Percentiles rank a stretch among this genome's conserved stretches.
phyloP scores from a whole-genome alignment of 129 eudicot species.

The Centella asiatica region DNA sequence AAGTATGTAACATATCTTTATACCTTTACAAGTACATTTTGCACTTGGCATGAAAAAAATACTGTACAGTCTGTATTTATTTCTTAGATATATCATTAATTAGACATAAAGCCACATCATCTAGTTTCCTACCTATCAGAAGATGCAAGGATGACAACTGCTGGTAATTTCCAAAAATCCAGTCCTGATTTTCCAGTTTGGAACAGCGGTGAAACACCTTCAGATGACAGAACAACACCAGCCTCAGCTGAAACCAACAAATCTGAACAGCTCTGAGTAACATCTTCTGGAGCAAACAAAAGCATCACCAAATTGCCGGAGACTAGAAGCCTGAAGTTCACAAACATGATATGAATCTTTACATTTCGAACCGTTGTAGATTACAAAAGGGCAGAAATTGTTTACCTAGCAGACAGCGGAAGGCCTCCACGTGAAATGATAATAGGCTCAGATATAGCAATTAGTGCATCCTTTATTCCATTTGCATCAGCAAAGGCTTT shows the following conservation, averaged over 20 bases:
- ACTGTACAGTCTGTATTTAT: background rate
- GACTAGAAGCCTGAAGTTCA: constrained; percentile 22
- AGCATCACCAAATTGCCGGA: constrained; percentile 19
- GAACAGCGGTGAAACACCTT: constrained; percentile 26
- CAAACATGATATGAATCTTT: constrained; percentile 1
- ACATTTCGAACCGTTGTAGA: background rate
- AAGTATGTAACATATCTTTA: too few species aligned
- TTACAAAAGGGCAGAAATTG: background rate
- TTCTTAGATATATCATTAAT: background rate
- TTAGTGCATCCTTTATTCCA: constrained; percentile 19
- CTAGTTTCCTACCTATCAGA: constrained; percentile 26
- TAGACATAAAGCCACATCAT: background rate
- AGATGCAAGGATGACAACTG: constrained; percentile 18
- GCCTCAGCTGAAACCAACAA: constrained; percentile 16
- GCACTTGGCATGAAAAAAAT: background rate
- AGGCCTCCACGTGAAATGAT: constrained; percentile 32
- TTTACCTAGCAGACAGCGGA: constrained; percentile 26
- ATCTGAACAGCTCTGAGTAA: constrained; percentile 5
- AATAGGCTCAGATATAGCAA: constrained; percentile 24
- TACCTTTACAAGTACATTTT: too few species aligned
- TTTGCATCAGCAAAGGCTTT: constrained; percentile 26
- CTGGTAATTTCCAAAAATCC: constrained; percentile 17
- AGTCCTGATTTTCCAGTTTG: constrained; percentile 10
- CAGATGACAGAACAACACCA: constrained; percentile 22
- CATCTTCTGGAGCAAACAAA: constrained; percentile 25